A percentile compares a stretch with the other conserved stretches of the same genome.
Evolutionary conservation across 75 land plant genomes (phyloP).

Genomic region (Selaginella tamariscina): DNA sequence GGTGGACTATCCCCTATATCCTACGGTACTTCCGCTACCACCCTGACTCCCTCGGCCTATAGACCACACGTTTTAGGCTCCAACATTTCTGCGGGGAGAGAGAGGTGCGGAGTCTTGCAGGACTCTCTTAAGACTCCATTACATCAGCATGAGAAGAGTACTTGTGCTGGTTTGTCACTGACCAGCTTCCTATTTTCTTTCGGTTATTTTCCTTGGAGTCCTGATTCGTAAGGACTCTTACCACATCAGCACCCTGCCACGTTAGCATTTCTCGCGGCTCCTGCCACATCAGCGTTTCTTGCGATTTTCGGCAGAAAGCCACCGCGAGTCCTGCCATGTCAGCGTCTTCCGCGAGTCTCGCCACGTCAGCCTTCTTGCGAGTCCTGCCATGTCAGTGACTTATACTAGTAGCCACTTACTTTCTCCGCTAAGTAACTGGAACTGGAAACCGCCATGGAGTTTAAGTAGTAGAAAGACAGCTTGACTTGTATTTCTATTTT

Average conservation of each 20-base stretch:
- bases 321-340: neutral
- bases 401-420: neutral
- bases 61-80: neutral
- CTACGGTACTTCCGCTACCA: neutral
- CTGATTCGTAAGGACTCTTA: neutral
- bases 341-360: neutral
- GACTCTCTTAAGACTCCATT: too few relatives aligned
- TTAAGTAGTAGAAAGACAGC: neutral
- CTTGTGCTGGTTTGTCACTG: neutral
- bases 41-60: neutral
- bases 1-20: neutral
- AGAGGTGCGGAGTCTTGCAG: neutral
- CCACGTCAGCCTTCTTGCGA: constrained; percentile 4
- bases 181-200: neutral
- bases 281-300: neutral
- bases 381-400: neutral
- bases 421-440: too few relatives aligned
- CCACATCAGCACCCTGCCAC: neutral
- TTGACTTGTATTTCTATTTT: neutral
- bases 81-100: neutral
- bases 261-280: neutral
- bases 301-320: neutral
- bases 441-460: neutral
- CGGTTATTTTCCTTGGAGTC: neutral
- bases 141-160: neutral